Evolutionary conservation across 805 yeast species (phyloP), one percentile per base, ranked within the genome.

Genomic region (Yamadazyma tumulicola): DNA sequence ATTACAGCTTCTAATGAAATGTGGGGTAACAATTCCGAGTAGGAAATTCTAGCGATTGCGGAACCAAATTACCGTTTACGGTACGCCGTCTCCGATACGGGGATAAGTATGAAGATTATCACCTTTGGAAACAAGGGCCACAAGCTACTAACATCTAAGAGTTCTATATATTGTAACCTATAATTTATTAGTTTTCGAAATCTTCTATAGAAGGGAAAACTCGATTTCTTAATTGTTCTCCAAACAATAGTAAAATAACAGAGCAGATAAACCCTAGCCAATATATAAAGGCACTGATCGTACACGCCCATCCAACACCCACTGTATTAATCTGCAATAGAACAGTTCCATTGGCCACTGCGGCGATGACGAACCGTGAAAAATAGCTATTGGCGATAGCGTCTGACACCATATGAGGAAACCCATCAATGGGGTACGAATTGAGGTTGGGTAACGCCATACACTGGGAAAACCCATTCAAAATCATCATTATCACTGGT

Each of bases 271-370:
- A 55, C 1, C 74, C 77, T 6, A 52, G 4, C 56, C 61, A 52
- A 12, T 71, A 39, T 6, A 67, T 55, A 15, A 55, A 39, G 1
- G 74, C 75, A 20, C 70, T 59, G n/a, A 74, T 61, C 0, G 79
- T 72, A 38, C 67, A 57, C 3, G 74, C 55, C 77, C 79, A 73
- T 3, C 80, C 81, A 28, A 75, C 62, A 1, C 81, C 81, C 26
- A 76, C 72, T 17, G 51, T 42, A 6, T 69, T 44, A 10, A 75
- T 56, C 19, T 67, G 68, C 6, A 55, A 51, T 19, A 75, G 51
- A 34, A 69, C 64, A 3, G 74, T 61, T 4, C 70, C 76, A 11
- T 75, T 59, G 0, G 72, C 71, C 10, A 75, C 49, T 1, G 75
- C 76, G 13, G 72, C 72, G 7, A 72, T 69, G 1, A 71, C 40